Evolutionary conservation across 805 yeast genomes (phyloP), one percentile per base, ranked within the genome.

Genomic region (Metschnikowia gruessii): DNA sequence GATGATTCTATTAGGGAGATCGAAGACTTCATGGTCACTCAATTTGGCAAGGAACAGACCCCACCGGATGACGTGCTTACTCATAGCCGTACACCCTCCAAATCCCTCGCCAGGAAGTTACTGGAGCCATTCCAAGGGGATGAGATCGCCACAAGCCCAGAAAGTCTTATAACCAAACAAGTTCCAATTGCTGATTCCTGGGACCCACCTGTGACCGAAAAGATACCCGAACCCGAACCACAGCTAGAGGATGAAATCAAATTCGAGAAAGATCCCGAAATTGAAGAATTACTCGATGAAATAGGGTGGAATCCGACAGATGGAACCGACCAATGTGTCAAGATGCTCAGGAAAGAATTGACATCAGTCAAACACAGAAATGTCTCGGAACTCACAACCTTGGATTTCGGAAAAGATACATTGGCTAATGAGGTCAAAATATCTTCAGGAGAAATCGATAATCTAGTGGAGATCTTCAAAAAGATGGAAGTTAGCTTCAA

Each of bases 271-370:
- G 76, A 70, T 43, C 61, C 75, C 0, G 80, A 75, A 45, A 59
- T 76, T 26, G 84, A 82, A 40, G 95, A 87, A 50, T 63, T 88
- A 12, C 76, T 91, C 47, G 87, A 85, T 24, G 92, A 87, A 50
- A 75, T 90, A 18, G 80, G 82, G 28, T 92, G 96, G 94, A 77
- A 77, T 24, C 76, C 83, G 1, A 66, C 72, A 4, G 95, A 86
- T 58, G 84, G 81, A 51, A 76, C 87, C 8, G 75, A 71, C 24
- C 70, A 75, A 0, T 64, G 91, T 22, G 74, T 84, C 29, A 72
- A 70, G 33, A 82, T 80, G 57, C 72, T 92, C 40, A 64, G 74
- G 33, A 73, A 71, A 33, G 87, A 85, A 50, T 68, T 88, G 42
- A 76, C 80, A 7, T 73, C 74, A 22, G 72, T 87, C 1, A 86